These are phyloP conservation scores for Pyrrhoderma noxium DNA, from an alignment of 1,284 basidiomycete species.

Conservation along the genomic window DNA sequence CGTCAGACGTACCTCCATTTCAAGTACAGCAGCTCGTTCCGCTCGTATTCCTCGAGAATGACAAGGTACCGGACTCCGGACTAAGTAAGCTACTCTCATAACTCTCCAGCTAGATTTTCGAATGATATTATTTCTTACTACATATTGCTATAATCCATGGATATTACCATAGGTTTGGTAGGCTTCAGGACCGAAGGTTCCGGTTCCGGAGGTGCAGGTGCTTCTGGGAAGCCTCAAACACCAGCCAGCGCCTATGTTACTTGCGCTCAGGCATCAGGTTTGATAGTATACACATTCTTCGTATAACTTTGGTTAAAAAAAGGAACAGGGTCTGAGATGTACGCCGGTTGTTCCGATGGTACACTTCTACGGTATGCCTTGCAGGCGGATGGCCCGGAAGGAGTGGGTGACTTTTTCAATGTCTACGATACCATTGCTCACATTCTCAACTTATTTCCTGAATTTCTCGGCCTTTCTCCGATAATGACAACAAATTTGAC, in stretches of 20 bases:
- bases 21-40: slow-evolving; percentile 47
- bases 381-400: slow-evolving; percentile 44
- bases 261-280: slow-evolving; percentile 10
- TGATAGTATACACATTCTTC: neutral
- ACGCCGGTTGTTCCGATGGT: slow-evolving; percentile 67
- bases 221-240: slow-evolving; percentile 4
- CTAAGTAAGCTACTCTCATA: neutral
- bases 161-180: no score
- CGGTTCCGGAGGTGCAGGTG: neutral
- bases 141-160: neutral
- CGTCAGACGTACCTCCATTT: slow-evolving; percentile 51
- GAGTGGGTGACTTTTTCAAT: slow-evolving; percentile 34
- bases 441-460: no score
- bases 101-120: neutral
- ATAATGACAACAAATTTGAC: neutral
- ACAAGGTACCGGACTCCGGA: slow-evolving; percentile 17
- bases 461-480: no score
- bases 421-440: neutral
- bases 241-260: slow-evolving; percentile 1
- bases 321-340: slow-evolving; percentile 57
- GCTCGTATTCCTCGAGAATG: slow-evolving; percentile 29
- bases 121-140: neutral
- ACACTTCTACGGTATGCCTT: slow-evolving; percentile 62
- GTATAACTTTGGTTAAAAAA: neutral
- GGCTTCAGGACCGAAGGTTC: no score